A percentile compares a stretch with the other conserved stretches of the same genome.
Evolutionary conservation across 768 basidiomycete genomes (phyloP).

Genomic region (Collybiopsis luxurians): DNA sequence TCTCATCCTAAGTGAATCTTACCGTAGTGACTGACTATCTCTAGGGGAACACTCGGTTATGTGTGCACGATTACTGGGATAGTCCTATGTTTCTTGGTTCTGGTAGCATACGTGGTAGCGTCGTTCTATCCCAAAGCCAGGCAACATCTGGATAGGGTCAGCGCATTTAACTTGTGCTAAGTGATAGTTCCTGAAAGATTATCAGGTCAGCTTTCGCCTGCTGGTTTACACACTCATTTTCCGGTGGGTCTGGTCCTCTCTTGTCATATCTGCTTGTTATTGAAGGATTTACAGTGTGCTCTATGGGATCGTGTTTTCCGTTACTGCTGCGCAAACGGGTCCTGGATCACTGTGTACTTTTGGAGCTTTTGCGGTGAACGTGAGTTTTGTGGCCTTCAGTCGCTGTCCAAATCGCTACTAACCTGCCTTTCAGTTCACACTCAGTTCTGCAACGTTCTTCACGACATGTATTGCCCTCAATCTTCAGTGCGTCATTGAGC

Average conservation of each 20-base stretch:
- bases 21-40: not conserved
- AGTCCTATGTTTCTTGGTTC: constrained; percentile 13
- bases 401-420: not conserved
- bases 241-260: constrained; percentile 16
- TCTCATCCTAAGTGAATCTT: not conserved
- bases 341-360: constrained; percentile 14
- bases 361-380: constrained; percentile 20
- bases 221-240: constrained; percentile 16
- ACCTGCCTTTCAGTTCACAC: constrained; percentile 11
- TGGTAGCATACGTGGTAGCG: constrained; percentile 12
- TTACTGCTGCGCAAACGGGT: constrained; percentile 10
- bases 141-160: constrained; percentile 18
- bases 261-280: not conserved
- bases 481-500: constrained; percentile 22
- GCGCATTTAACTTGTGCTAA: too few relatives aligned
- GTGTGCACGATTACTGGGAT: constrained; percentile 13
- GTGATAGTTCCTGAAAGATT: too few relatives aligned
- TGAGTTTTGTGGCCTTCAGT: constrained; percentile 2
- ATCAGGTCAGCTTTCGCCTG: constrained; percentile 22
- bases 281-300: constrained; percentile 14
- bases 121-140: constrained; percentile 7
- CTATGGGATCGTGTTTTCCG: constrained; percentile 18
- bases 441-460: constrained; percentile 20
- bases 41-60: not conserved
- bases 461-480: constrained; percentile 24